Percentiles rank a stretch among this genome's conserved stretches.
phyloP scores from a whole-genome alignment of 495 filamentous ascomycete species.

The Daldinia decipiens region DNA sequence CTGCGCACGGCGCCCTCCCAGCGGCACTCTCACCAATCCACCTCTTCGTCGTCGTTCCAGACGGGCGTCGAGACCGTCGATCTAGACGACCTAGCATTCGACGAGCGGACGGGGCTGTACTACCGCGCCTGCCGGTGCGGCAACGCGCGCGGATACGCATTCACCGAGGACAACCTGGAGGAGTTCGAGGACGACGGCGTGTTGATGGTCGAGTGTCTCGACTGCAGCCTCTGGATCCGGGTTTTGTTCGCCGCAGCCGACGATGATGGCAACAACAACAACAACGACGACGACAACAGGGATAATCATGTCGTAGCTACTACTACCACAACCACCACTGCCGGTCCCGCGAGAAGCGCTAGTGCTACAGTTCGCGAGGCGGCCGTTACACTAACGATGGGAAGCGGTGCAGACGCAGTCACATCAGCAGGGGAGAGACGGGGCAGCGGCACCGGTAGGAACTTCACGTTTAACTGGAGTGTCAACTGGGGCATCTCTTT shows the following conservation, averaged over 20 bases:
- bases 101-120: constrained; percentile 65
- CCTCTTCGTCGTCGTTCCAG: constrained; percentile 56
- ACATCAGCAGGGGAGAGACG: constrained; percentile 23
- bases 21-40: not conserved
- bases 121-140: constrained; percentile 82
- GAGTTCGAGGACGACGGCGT: constrained; percentile 71
- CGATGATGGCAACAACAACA: constrained; percentile 50
- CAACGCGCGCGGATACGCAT: constrained; percentile 73
- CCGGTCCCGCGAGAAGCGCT: not conserved
- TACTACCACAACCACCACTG: not conserved
- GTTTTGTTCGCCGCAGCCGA: constrained; percentile 75
- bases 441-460: constrained; percentile 31
- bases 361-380: no score
- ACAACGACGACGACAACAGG: constrained; percentile 47
- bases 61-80: constrained; percentile 84
- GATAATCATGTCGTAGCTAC: not conserved
- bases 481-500: constrained; percentile 46
- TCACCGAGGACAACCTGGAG: constrained; percentile 77
- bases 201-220: constrained; percentile 77
- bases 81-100: constrained; percentile 76
- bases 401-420: not conserved
- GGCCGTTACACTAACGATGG: not conserved
- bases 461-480: constrained; percentile 44
- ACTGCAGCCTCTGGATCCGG: constrained; percentile 84
- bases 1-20: constrained; percentile 41